Percentiles rank a stretch among this genome's conserved stretches.
These are phyloP conservation scores for Mucuna pruriens DNA, from an alignment of 306 rosid genomes.

Conservation along the genomic window DNA sequence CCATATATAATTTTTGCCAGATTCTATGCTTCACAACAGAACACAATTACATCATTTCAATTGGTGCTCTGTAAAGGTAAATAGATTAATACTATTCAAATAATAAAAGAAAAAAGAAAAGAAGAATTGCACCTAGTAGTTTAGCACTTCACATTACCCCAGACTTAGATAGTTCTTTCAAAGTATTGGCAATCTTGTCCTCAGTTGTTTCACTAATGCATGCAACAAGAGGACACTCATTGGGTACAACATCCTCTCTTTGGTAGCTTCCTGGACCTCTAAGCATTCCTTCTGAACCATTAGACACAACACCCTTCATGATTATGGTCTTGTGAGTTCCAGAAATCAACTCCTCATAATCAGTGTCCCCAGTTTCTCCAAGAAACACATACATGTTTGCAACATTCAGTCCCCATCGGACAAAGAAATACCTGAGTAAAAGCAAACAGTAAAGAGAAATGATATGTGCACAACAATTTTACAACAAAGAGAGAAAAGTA, in stretches of 20 bases:
- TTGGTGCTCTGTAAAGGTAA: background rate
- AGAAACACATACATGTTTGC: constrained; percentile 84
- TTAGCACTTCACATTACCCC: constrained; percentile 34
- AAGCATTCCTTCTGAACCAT: constrained; percentile 56
- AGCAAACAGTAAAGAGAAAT: too few species aligned
- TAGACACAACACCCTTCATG: constrained; percentile 65
- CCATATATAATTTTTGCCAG: constrained; percentile 7
- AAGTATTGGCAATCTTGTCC: constrained; percentile 40
- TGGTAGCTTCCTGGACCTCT: constrained; percentile 80
- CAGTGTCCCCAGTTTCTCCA: constrained; percentile 87
- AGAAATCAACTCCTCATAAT: constrained; percentile 84
- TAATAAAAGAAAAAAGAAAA: background rate
- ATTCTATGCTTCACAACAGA: constrained; percentile 17
- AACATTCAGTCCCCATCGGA: constrained; percentile 85
- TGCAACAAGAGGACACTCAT: constrained; percentile 62
- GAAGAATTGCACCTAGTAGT: constrained; percentile 7
- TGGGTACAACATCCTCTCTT: constrained; percentile 72
- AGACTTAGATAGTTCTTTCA: constrained; percentile 45
- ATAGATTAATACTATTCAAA: background rate
- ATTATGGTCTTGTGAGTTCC: constrained; percentile 86
- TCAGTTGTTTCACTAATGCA: constrained; percentile 36
- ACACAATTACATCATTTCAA: constrained; percentile 26
- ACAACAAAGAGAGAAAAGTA: too few species aligned
- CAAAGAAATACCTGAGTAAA: constrained; percentile 75
- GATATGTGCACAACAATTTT: too few species aligned